Conservation (phyloP, 116 monocot species). For the Iris pallida region DNA sequence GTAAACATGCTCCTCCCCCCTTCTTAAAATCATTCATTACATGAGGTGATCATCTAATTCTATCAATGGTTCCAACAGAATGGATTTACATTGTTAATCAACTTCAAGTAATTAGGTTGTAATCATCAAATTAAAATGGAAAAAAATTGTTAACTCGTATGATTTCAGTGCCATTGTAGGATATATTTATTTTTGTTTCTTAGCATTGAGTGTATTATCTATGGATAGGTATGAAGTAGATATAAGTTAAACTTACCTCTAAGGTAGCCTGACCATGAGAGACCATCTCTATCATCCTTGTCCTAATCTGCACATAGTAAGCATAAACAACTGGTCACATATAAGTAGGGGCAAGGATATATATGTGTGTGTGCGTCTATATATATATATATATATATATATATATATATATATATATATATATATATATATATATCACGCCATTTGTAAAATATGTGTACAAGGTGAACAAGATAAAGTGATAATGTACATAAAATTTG, state of each 20-base stretch:
- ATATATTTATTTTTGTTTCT: no score
- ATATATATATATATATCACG: no score
- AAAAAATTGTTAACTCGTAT: background rate
- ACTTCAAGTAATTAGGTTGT: background rate
- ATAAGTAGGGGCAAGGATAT: no score
- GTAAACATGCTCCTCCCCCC: no score
- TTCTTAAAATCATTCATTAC: background rate
- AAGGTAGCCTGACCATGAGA: slow-evolving; percentile 69
- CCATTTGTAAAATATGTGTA: no score
- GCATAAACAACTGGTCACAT: no score
- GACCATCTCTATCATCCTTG: slow-evolving; percentile 97
- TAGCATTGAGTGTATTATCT: background rate
- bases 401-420: no score
- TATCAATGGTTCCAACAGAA: background rate
- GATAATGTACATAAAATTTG: no score
- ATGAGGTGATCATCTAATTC: background rate
- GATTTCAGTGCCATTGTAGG: background rate
- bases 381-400: no score
- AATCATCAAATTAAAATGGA: background rate
- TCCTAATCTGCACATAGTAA: slow-evolving; percentile 51
- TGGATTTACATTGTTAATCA: background rate
- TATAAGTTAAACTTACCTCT: slow-evolving; percentile 48
- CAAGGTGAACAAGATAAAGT: no score
- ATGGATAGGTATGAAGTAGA: background rate
- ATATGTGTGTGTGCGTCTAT: no score